Percentiles rank a stretch among this genome's conserved stretches.
Conservation (phyloP, 2,329 filamentous ascomycete species). For the Fusarium transvaalense region DNA sequence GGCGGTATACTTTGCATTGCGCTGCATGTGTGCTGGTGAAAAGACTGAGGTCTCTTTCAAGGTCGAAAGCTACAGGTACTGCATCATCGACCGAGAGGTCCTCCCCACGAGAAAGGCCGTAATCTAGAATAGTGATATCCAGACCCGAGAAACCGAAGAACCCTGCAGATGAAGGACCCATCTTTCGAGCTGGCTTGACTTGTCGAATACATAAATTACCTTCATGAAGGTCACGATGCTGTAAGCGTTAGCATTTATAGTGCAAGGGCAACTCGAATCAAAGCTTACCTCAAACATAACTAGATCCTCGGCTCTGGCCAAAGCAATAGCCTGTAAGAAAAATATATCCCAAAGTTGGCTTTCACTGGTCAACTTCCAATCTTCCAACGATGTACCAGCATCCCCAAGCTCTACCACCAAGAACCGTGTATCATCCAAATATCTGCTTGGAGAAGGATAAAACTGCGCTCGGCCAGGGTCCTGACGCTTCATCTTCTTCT, state of each 20-base stretch:
- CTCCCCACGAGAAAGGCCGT: conserved; percentile 71
- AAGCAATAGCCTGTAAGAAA: conserved; percentile 69
- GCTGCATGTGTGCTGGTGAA: conserved; percentile 71
- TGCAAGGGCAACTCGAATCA: not conserved
- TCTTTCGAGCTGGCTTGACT: conserved; percentile 52
- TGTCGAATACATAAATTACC: conserved; percentile 72
- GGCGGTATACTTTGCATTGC: conserved; percentile 72
- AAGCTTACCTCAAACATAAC: conserved; percentile 69
- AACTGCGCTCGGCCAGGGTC: conserved; percentile 70
- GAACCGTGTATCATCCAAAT: conserved; percentile 69
- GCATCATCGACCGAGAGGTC: conserved; percentile 55
- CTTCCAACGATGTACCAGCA: conserved; percentile 70
- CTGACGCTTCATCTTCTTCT: conserved; percentile 65
- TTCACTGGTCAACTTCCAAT: conserved; percentile 63
- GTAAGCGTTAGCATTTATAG: conserved; percentile 20
- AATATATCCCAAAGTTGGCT: conserved; percentile 74
- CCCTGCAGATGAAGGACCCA: conserved; percentile 49
- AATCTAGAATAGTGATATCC: conserved; percentile 74
- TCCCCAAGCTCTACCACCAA: conserved; percentile 74
- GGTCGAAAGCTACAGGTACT: conserved; percentile 65
- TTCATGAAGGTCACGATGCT: conserved; percentile 76
- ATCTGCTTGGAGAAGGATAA: conserved; percentile 72
- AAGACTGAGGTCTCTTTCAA: conserved; percentile 70
- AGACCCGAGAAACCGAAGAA: conserved; percentile 71
- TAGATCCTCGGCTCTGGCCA: conserved; percentile 69